Evolutionary conservation across 768 basidiomycete genomes (phyloP).

Genomic region (Kondoa malvinella): DNA sequence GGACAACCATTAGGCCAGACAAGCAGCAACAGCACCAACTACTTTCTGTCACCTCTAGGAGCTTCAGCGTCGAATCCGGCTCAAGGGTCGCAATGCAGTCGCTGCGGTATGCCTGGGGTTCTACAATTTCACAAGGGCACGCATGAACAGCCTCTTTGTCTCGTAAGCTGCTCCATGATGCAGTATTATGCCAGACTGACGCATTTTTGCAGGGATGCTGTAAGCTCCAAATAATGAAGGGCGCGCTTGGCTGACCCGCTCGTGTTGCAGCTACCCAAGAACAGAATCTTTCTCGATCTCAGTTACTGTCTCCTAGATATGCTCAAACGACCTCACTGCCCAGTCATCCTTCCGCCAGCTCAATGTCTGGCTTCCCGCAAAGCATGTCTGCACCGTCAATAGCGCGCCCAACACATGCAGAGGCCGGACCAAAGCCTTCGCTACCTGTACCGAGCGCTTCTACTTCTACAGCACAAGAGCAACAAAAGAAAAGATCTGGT

Average conservation of each 20-base stretch:
- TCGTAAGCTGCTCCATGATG: background rate
- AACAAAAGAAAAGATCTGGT: constrained; percentile 26
- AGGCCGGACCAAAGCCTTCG: too few species aligned
- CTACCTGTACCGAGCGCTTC: too few species aligned
- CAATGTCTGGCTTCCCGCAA: too few species aligned
- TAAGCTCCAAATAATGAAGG: background rate
- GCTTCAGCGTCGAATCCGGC: background rate
- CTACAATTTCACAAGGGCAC: background rate
- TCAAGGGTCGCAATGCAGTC: background rate
- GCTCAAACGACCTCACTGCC: too few species aligned
- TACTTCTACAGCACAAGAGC: constrained; percentile 15
- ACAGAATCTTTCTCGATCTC: background rate
- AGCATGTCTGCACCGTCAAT: too few species aligned
- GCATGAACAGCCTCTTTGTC: background rate
- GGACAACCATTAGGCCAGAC: background rate
- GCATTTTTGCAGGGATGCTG: background rate
- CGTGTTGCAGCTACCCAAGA: background rate
- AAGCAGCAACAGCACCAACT: background rate
- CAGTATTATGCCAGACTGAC: background rate
- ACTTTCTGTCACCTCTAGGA: background rate
- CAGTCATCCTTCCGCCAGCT: too few species aligned
- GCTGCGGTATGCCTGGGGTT: background rate
- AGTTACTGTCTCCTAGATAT: background rate
- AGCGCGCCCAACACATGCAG: too few species aligned
- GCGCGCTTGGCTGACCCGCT: too few species aligned